Evolutionary conservation across 2,329 filamentous ascomycete species (phyloP).

Genomic region (Sporothrix variecibatus): DNA sequence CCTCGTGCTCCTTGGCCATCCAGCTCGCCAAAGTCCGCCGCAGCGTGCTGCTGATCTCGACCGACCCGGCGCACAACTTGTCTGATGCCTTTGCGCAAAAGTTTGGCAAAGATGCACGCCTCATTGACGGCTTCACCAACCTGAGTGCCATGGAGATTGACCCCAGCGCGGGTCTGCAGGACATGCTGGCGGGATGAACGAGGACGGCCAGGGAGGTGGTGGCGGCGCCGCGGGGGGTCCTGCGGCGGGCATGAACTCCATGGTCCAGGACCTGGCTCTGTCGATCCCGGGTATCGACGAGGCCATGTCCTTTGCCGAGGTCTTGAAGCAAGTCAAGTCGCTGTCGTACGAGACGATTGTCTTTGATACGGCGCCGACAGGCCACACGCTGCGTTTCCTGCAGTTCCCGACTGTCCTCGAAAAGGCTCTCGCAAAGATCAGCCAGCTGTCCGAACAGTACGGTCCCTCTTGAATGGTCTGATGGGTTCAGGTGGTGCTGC

Average conservation of each 20-base stretch:
- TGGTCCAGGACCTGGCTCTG: constrained; percentile 99
- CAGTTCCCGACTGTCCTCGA: constrained; percentile 98
- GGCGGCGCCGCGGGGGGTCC: constrained; percentile 56
- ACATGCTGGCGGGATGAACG: constrained; percentile 79
- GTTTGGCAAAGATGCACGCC: constrained; percentile 96
- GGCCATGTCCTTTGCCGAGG: constrained; percentile 99
- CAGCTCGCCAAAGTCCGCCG: constrained; percentile 94
- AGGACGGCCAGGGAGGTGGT: constrained; percentile 61
- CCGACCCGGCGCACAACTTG: constrained; percentile 96
- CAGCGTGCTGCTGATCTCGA: constrained; percentile 95
- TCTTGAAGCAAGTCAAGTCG: constrained; percentile 98
- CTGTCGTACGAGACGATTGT: constrained; percentile 98
- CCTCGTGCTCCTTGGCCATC: constrained; percentile 95
- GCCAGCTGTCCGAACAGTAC: constrained; percentile 90
- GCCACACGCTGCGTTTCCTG: constrained; percentile 96
- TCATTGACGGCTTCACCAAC: constrained; percentile 89
- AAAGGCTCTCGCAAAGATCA: constrained; percentile 96
- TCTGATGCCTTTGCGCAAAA: constrained; percentile 98
- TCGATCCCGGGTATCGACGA: constrained; percentile 98
- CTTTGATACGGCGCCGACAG: constrained; percentile 97
- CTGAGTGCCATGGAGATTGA: constrained; percentile 99
- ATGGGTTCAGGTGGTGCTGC: constrained; percentile 68
- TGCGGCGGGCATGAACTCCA: constrained; percentile 70
- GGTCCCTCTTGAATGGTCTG: constrained; percentile 94
- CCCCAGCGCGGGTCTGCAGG: constrained; percentile 96